Evolutionary conservation across 2,329 filamentous ascomycete species (phyloP).

Genomic region (Xylariaceae sp.): DNA sequence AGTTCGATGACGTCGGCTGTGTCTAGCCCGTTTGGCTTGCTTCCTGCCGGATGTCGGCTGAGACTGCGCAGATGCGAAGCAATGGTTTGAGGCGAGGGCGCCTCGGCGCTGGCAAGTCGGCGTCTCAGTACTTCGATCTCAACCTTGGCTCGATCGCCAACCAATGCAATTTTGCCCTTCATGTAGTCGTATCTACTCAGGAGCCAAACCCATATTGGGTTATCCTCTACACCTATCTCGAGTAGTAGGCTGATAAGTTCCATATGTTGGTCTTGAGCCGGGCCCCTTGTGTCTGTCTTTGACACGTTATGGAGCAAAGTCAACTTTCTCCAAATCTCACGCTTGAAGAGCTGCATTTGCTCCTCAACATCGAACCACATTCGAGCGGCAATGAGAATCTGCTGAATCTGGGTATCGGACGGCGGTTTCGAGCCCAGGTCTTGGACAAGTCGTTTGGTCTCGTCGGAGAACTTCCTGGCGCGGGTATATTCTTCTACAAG

Average conservation of each 20-base stretch:
- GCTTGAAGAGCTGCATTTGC: slow-evolving; percentile 81
- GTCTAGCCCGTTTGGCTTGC: slow-evolving; percentile 63
- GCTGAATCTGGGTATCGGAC: slow-evolving; percentile 74
- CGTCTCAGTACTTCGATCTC: slow-evolving; percentile 89
- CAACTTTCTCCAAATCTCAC: slow-evolving; percentile 80
- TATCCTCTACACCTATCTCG: slow-evolving; percentile 92
- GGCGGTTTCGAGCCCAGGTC: slow-evolving; percentile 51
- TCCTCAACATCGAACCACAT: slow-evolving; percentile 95
- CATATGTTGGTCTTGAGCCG: slow-evolving; percentile 78
- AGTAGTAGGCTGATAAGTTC: slow-evolving; percentile 82
- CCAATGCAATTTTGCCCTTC: slow-evolving; percentile 74
- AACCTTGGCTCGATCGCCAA: slow-evolving; percentile 79
- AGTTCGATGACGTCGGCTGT: slow-evolving; percentile 76
- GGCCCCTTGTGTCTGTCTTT: slow-evolving; percentile 45
- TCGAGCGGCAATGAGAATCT: slow-evolving; percentile 78
- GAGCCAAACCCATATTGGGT: slow-evolving; percentile 95
- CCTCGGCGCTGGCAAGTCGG: slow-evolving; percentile 67
- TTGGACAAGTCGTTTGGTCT: slow-evolving; percentile 65
- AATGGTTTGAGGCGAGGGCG: slow-evolving; percentile 62
- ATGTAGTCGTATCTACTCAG: slow-evolving; percentile 83
- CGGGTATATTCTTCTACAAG: slow-evolving; percentile 81
- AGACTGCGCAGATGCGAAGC: slow-evolving; percentile 73
- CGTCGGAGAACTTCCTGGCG: slow-evolving; percentile 76
- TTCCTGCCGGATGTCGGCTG: slow-evolving; percentile 59
- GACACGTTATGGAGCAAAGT: slow-evolving; percentile 57